Evolutionary conservation across 1,284 basidiomycete genomes (phyloP).

Genomic region (Leccinum huronense): DNA sequence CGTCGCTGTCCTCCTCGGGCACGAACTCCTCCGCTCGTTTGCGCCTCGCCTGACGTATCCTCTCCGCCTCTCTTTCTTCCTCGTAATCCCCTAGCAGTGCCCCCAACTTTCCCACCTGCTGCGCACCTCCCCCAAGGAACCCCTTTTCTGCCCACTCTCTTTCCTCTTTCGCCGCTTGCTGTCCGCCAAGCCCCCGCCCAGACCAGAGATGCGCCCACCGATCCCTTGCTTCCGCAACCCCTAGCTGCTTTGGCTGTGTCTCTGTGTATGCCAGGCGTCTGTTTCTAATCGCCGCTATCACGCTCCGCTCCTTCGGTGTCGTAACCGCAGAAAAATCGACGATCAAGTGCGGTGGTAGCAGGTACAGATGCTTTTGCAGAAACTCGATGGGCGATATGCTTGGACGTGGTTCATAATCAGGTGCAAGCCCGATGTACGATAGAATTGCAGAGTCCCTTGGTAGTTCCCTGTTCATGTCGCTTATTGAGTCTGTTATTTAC

Average conservation of each 20-base stretch:
- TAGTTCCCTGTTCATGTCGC: conserved; percentile 15
- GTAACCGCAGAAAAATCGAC: conserved; percentile 58
- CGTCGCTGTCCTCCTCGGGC: conserved; percentile 58
- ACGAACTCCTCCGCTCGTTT: conserved; percentile 46
- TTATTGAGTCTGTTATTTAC: conserved; percentile 11
- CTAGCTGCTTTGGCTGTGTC: conserved; percentile 53
- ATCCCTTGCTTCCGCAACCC: conserved; percentile 48
- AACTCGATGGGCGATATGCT: conserved; percentile 58
- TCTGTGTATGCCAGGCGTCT: conserved; percentile 60
- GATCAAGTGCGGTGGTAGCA: conserved; percentile 68
- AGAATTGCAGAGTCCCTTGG: conserved; percentile 41
- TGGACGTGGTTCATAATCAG: conserved; percentile 60
- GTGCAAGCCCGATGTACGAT: conserved; percentile 60
- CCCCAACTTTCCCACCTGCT: conserved; percentile 69
- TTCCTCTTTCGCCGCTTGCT: conserved; percentile 62
- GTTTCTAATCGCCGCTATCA: conserved; percentile 63
- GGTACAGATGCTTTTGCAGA: conserved; percentile 53
- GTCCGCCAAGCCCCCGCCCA: conserved; percentile 47
- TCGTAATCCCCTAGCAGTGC: conserved; percentile 65
- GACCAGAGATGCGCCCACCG: conserved; percentile 68
- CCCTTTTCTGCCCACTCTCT: conserved; percentile 60
- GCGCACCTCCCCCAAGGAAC: conserved; percentile 58
- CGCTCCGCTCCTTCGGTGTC: conserved; percentile 64
- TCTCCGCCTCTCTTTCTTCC: conserved; percentile 68
- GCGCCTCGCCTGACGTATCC: conserved; percentile 49